These are phyloP conservation scores for Cryphonectria naterciae DNA, from an alignment of 2,329 filamentous ascomycete genomes.

Conservation along the genomic window DNA sequence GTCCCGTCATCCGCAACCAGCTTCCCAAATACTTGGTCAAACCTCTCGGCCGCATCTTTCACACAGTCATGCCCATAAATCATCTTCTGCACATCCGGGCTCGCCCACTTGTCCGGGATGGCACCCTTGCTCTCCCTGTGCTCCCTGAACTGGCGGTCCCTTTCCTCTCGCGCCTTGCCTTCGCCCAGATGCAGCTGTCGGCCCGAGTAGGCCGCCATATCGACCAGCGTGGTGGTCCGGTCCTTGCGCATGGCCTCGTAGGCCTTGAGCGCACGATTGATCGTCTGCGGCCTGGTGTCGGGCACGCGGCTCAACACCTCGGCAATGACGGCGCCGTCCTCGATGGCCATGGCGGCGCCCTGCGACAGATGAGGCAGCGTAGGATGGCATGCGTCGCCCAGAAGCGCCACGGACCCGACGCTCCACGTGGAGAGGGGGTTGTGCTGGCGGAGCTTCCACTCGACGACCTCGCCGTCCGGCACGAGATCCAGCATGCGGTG, in stretches of 20 bases:
- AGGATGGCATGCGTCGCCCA: slow-evolving; percentile 70
- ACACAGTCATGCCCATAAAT: slow-evolving; percentile 68
- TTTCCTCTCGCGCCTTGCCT: slow-evolving; percentile 61
- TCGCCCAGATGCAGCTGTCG: slow-evolving; percentile 62
- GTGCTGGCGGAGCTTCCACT: slow-evolving; percentile 67
- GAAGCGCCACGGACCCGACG: slow-evolving; percentile 58
- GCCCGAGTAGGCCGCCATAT: slow-evolving; percentile 56
- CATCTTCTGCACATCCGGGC: slow-evolving; percentile 69
- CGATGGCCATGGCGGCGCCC: slow-evolving; percentile 70
- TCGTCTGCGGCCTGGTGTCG: slow-evolving; percentile 41
- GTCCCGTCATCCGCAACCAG: neutral
- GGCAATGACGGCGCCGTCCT: slow-evolving; percentile 66
- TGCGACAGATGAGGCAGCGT: slow-evolving; percentile 70
- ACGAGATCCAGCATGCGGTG: slow-evolving; percentile 63
- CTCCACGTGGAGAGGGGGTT: slow-evolving; percentile 61
- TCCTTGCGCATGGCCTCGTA: slow-evolving; percentile 63
- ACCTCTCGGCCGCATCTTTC: slow-evolving; percentile 55
- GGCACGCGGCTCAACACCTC: slow-evolving; percentile 52
- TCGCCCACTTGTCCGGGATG: slow-evolving; percentile 71
- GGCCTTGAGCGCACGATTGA: slow-evolving; percentile 55
- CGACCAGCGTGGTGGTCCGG: slow-evolving; percentile 56
- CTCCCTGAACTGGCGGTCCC: slow-evolving; percentile 59
- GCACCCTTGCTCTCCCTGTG: slow-evolving; percentile 51
- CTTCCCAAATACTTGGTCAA: slow-evolving; percentile 50
- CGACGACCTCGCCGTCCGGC: slow-evolving; percentile 64